Evolutionary conservation across 495 filamentous ascomycete species (phyloP), one percentile per base, ranked within the genome.

Genomic region (Penicillium steckii): DNA sequence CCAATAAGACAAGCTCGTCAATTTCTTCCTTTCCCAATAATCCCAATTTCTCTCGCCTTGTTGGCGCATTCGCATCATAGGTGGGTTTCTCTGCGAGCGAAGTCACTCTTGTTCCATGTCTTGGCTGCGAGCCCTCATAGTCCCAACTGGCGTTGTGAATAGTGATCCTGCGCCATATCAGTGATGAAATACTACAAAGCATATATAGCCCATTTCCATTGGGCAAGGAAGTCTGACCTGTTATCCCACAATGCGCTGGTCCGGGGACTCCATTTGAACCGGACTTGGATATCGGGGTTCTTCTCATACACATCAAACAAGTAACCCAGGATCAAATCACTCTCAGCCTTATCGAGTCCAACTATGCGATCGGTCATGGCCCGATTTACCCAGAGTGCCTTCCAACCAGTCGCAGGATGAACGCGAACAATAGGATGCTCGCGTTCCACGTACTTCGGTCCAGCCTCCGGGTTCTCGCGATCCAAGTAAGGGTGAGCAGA

Each of bases 331-430:
- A 89, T 82, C n/a, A 86, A 37, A 57, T 87, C 85, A 56, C 80
- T 85, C 63, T 87, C 84, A 1, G 78, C 82, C 53, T 80, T 79
- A 55, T 87, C 83, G 0, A 88, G 62, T 0, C 85, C 85, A 1
- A 86, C 79, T 56, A 87, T 86, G 7, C 80, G 68, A 6, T 74
- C 75, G 4, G 85, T 87, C 79, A 87, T 83, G 4, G 77, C 70
- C 10, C 82, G 78, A 60, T 88, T 88, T 3, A 88, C 85, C 80
- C 80, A 88, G 3, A 88, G 73, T 2, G 84, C 77, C 62, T 85
- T 87, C 84, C 84, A 87, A 10, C 85, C 85, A 0, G 85, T 88
- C 0, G 79, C 85, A 3, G 85, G 86, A 63, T 90, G 86, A 8
- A 86, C 82, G 3, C 86, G 79, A 9, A 90, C 85, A 21, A 90